A percentile compares a stretch with the other conserved stretches of the same genome.
Conservation (phyloP, 1,284 basidiomycete species). For the Cutaneotrichosporon arboriforme region DNA sequence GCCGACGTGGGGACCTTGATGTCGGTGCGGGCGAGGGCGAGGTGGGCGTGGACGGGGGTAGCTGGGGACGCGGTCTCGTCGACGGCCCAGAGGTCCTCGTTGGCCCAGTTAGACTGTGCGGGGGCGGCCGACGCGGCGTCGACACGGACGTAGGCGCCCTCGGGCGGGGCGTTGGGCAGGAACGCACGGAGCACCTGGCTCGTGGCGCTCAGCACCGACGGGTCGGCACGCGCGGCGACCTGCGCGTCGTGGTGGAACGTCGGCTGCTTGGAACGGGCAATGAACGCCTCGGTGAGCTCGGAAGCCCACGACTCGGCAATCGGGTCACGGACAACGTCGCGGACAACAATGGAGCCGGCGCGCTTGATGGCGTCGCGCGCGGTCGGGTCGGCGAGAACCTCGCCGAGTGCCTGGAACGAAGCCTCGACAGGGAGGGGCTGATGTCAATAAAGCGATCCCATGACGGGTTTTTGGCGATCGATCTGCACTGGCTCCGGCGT, state of each 20-base stretch:
- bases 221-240: constrained; percentile 32
- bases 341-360: constrained; percentile 32
- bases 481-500: not conserved
- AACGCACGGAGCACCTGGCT: constrained; percentile 24
- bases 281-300: constrained; percentile 14
- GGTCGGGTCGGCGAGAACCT: constrained; percentile 18
- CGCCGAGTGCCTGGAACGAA: constrained; percentile 27
- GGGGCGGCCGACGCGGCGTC: constrained; percentile 15
- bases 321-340: constrained; percentile 39
- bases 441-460: not conserved
- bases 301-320: constrained; percentile 33
- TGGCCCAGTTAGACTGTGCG: constrained; percentile 10
- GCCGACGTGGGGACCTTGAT: constrained; percentile 22
- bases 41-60: constrained; percentile 31
- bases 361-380: constrained; percentile 8
- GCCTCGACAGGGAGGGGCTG: constrained; percentile 23
- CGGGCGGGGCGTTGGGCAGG: constrained; percentile 4
- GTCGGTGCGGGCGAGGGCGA: constrained; percentile 32
- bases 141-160: constrained; percentile 24
- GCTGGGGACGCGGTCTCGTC: constrained; percentile 5
- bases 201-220: constrained; percentile 33
- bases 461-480: not conserved
- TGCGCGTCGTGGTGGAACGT: constrained; percentile 35
- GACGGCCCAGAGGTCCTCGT: constrained; percentile 15
- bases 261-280: constrained; percentile 13